phyloP scores from a whole-genome alignment of 805 yeast genomes.

The Wickerhamomyces canadensis region DNA sequence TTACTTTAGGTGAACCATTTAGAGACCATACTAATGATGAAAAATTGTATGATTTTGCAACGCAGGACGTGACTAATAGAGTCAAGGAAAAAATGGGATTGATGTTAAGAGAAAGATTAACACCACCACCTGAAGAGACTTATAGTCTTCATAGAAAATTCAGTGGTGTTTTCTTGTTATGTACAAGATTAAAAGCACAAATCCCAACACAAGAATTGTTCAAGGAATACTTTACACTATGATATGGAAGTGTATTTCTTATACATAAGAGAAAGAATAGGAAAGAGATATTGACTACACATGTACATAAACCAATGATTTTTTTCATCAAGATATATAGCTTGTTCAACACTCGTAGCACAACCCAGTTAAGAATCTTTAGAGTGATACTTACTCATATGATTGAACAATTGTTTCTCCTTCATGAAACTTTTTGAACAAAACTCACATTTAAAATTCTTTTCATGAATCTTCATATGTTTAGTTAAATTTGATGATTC shows the following conservation, averaged over 20 bases:
- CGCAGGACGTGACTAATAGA: slow-evolving; percentile 90
- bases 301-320: no score
- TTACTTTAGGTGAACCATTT: slow-evolving; percentile 92
- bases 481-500: slow-evolving; percentile 87
- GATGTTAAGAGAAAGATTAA: slow-evolving; percentile 85
- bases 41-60: slow-evolving; percentile 56
- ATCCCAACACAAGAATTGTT: slow-evolving; percentile 80
- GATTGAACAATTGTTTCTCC: slow-evolving; percentile 36
- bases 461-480: slow-evolving; percentile 75
- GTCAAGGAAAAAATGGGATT: slow-evolving; percentile 82
- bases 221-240: slow-evolving; percentile 49
- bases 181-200: slow-evolving; percentile 77
- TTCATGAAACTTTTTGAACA: slow-evolving; percentile 51
- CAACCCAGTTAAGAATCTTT: no score
- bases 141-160: slow-evolving; percentile 93
- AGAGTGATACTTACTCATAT: slow-evolving; percentile 24
- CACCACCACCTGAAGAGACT: slow-evolving; percentile 98
- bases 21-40: slow-evolving; percentile 49
- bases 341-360: not conserved
- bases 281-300: no score
- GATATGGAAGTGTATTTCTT: not conserved
- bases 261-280: not conserved
- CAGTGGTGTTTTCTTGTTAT: slow-evolving; percentile 87
- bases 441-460: slow-evolving; percentile 42
- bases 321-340: not conserved